These are phyloP conservation scores for Melampsora larici-populina DNA, from an alignment of 1,284 basidiomycete species.

Conservation along the genomic window DNA sequence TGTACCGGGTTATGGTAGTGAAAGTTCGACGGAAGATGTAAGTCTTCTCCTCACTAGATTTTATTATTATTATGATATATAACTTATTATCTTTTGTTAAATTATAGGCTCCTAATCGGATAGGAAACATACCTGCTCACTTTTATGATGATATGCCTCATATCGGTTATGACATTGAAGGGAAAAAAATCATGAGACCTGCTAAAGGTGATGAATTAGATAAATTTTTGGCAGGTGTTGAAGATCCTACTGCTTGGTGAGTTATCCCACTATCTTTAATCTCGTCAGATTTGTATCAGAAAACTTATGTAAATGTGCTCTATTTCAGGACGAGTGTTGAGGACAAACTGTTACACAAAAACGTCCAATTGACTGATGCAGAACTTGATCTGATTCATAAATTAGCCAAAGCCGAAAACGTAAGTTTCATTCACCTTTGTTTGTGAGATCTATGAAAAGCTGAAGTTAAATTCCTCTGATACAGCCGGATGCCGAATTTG, in stretches of 20 bases:
- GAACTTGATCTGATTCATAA: conserved; percentile 93
- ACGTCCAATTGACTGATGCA: conserved; percentile 80
- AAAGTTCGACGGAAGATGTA: conserved; percentile 95
- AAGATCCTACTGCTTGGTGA: conserved; percentile 85
- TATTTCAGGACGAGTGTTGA: conserved; percentile 76
- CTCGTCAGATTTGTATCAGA: neutral
- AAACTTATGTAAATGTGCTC: neutral
- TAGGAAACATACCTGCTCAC: conserved; percentile 92
- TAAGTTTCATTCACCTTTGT: conserved; percentile 77
- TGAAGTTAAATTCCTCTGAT: conserved; percentile 14
- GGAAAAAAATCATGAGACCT: conserved; percentile 87
- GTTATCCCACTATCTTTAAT: neutral
- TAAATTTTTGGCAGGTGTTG: conserved; percentile 90
- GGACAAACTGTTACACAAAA: conserved; percentile 80
- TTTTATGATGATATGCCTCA: conserved; percentile 99
- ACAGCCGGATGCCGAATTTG: conserved; percentile 43
- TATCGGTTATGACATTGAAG: conserved; percentile 93
- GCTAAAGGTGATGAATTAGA: conserved; percentile 95
- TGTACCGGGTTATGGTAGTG: conserved; percentile 92
- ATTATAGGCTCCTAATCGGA: conserved; percentile 77
- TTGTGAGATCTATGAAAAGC: conserved; percentile 22
- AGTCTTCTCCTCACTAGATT: conserved; percentile 51
- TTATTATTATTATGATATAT: neutral
- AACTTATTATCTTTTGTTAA: neutral
- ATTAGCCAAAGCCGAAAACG: conserved; percentile 83